These are phyloP conservation scores for Ciborinia camelliae DNA, from an alignment of 2,329 filamentous ascomycete genomes.

Conservation along the genomic window DNA sequence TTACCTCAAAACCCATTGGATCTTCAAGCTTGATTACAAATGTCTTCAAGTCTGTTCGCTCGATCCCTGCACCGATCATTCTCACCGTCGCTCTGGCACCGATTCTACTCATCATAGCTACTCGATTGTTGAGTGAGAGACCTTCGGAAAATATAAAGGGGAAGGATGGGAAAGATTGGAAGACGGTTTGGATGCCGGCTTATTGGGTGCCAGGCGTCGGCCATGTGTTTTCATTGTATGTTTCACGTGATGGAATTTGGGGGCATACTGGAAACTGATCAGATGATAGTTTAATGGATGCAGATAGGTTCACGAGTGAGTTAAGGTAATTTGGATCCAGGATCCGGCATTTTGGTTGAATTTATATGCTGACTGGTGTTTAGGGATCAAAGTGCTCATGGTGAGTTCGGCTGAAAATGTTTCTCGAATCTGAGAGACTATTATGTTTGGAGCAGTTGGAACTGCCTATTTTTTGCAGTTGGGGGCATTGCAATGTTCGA, in stretches of 20 bases:
- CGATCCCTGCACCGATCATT: slow-evolving; percentile 21
- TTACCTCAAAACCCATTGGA: not conserved
- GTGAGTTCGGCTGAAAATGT: slow-evolving; percentile 14
- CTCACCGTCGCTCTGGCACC: slow-evolving; percentile 27
- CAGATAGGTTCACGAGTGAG: slow-evolving; percentile 27
- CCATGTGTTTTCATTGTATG: slow-evolving; percentile 49
- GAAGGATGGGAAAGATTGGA: slow-evolving; percentile 20
- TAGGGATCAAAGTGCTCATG: slow-evolving; percentile 32
- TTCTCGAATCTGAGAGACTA: not conserved
- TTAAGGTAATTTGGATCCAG: slow-evolving; percentile 23
- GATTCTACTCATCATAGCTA: slow-evolving; percentile 27
- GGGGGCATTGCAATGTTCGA: not conserved
- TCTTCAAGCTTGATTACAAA: slow-evolving; percentile 17
- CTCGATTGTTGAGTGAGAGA: slow-evolving; percentile 30
- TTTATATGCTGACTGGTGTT: not conserved
- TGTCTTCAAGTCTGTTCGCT: slow-evolving; percentile 13
- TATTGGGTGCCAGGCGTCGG: slow-evolving; percentile 60
- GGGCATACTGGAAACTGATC: not conserved
- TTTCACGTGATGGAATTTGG: slow-evolving; percentile 34
- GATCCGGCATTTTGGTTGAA: not conserved
- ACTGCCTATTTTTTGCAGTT: too few species aligned
- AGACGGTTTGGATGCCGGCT: slow-evolving; percentile 47
- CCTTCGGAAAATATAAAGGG: slow-evolving; percentile 13
- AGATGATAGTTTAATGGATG: slow-evolving; percentile 31
- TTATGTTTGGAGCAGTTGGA: not conserved